Base-by-base conservation (phyloP, 768 basidiomycete species). In the Agrocybe praecox region DNA sequence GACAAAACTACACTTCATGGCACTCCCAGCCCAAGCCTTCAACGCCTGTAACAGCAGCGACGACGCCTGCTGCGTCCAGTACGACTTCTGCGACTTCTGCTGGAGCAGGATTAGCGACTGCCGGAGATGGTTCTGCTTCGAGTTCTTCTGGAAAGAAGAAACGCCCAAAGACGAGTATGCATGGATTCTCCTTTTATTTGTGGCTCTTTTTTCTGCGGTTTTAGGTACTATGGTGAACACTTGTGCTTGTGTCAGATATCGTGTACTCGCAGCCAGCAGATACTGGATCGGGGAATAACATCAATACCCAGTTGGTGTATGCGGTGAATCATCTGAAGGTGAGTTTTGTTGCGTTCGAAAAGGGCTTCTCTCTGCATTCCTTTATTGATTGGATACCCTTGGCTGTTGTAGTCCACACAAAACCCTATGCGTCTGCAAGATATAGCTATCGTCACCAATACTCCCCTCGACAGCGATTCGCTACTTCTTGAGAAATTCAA, bases 181-280 rank as follows among this genome's bases (percentile, higher is more conserved):
- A 62, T 63, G 32, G 62, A 55, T 61, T 52, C 46, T 52, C 48
- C 46, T 50, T 48, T 60, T n/a, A n/a, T 47, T 22, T 46, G 36
- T 52, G 51, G 56, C 36, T n/a, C 36, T 40, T 40, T n/a, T 40
- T 40, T 14, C 12, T 40, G 18, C 4, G 21, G 14, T n/a, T 6
- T 14, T 51, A 51, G 48, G 44, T 46, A 40, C n/a, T 18, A 49
- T 24, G 22, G 49, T 57, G 52, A 43, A 60, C 46, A 47, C 58
- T 58, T 49, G 42, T 8, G 15, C 12, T 4, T 14, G 3, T 40
- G 26, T 65, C 52, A 90, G 90, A 84, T 74, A 76, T 91, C 62
- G 89, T 92, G 15, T 92, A 87, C 69, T 92, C 93, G 12, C 93
- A 95, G 69, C 92, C 94, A 15, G 87, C 88, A n/a, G 87, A 94